phyloP scores from a whole-genome alignment of 1,284 basidiomycete species.

The Fomitopsis palustris region DNA sequence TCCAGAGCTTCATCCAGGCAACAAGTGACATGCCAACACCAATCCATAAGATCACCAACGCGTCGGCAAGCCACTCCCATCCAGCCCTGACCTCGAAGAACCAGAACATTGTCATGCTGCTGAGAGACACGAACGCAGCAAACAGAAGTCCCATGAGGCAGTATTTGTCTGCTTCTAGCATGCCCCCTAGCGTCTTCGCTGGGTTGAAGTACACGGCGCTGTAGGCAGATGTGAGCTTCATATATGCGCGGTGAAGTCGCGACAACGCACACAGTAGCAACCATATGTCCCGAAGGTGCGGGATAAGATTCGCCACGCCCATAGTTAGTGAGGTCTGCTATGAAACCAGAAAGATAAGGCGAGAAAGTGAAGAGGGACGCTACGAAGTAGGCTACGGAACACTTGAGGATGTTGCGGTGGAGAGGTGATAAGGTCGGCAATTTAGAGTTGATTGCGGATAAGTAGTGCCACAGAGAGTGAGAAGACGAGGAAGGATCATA shows the following conservation, averaged over 20 bases:
- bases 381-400: conserved; percentile 86
- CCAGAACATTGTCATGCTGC: conserved; percentile 77
- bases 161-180: conserved; percentile 86
- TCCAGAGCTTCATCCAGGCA: conserved; percentile 89
- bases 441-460: neutral
- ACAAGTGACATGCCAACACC: conserved; percentile 79
- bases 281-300: conserved; percentile 82
- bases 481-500: neutral
- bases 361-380: conserved; percentile 93
- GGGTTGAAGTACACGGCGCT: conserved; percentile 82
- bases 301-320: conserved; percentile 57
- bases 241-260: neutral
- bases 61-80: conserved; percentile 66
- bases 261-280: conserved; percentile 63
- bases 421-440: conserved; percentile 14
- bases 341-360: conserved; percentile 60
- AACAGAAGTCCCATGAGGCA: conserved; percentile 74
- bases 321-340: conserved; percentile 64
- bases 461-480: neutral
- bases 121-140: conserved; percentile 69
- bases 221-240: neutral
- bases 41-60: conserved; percentile 75
- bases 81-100: conserved; percentile 68
- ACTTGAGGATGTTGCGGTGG: conserved; percentile 76
- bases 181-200: conserved; percentile 84